Evolutionary conservation across 345 rosid genomes (phyloP).

Genomic region (Dovyalis caffra): DNA sequence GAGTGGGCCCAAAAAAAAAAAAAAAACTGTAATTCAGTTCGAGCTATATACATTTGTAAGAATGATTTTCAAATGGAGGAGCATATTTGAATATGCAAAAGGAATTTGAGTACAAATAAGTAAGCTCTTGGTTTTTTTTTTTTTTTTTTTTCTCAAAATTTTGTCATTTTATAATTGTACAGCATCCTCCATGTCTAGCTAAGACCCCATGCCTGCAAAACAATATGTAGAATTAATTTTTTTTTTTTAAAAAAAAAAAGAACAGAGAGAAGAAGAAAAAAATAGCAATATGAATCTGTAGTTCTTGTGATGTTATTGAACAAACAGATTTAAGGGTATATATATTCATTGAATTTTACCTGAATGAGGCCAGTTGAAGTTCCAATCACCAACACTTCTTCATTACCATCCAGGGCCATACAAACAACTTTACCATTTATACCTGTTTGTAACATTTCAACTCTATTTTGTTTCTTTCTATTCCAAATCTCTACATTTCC

Average conservation of each 20-base stretch:
- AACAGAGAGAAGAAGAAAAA: no score
- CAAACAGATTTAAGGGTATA: no score
- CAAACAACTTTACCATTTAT: slow-evolving; percentile 40
- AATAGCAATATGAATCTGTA: no score
- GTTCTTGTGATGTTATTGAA: no score
- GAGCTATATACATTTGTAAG: no score
- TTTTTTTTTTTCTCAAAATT: not conserved
- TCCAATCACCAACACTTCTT: slow-evolving; percentile 55
- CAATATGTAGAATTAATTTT: not conserved
- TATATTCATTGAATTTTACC: slow-evolving; percentile 43
- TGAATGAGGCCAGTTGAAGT: slow-evolving; percentile 64
- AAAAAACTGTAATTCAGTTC: not conserved
- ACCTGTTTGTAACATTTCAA: slow-evolving; percentile 46
- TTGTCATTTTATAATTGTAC: not conserved
- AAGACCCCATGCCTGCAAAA: slow-evolving; percentile 64
- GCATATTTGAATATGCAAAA: no score
- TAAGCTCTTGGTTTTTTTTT: slow-evolving; percentile 2
- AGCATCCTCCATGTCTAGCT: slow-evolving; percentile 27
- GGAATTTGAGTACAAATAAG: not conserved
- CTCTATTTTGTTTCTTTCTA: slow-evolving; percentile 44
- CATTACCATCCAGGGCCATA: slow-evolving; percentile 51
- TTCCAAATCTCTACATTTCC: slow-evolving; percentile 69
- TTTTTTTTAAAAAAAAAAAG: no score
- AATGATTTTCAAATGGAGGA: no score
- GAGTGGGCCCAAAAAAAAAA: slow-evolving; percentile 12